phyloP scores from a whole-genome alignment of 228 moss, liverwort and hornwort genomes.

The Sphagnum magellanicum region DNA sequence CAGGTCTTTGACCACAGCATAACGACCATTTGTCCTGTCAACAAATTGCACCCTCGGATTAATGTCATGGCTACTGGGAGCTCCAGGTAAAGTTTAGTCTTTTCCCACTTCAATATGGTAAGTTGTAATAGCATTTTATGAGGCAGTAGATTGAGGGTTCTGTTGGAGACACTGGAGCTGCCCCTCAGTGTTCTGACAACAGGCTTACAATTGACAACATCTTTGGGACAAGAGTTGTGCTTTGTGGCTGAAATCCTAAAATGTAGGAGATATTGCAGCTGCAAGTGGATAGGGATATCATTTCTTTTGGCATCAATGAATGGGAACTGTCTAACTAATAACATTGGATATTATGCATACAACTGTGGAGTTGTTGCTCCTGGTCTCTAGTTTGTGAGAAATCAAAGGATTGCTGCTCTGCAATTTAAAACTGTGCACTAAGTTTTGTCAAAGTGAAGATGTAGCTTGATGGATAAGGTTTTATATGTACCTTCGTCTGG shows the following conservation, averaged over 20 bases:
- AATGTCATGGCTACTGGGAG: conserved; percentile 78
- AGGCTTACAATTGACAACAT: too few species aligned
- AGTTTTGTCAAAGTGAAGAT: background rate
- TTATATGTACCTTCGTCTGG: background rate
- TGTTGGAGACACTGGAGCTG: too few species aligned
- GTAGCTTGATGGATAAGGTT: too few species aligned
- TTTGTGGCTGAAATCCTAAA: background rate
- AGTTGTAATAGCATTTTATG: background rate
- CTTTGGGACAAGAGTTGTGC: background rate
- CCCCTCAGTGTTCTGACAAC: too few species aligned
- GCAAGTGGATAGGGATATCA: too few species aligned
- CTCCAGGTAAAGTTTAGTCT: conserved; percentile 42
- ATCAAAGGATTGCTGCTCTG: background rate
- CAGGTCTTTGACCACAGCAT: conserved; percentile 56
- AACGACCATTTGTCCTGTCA: conserved; percentile 74
- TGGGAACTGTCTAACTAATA: too few species aligned
- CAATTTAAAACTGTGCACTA: background rate
- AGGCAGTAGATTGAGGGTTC: too few species aligned
- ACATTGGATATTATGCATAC: too few species aligned
- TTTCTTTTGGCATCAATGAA: too few species aligned
- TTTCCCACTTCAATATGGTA: background rate
- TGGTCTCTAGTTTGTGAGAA: background rate
- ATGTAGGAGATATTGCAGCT: background rate
- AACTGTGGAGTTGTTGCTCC: too few species aligned
- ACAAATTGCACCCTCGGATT: conserved; percentile 71